Evolutionary conservation across 371 early-diverging fungal genomes (phyloP).

Genomic region (Mucor saturninus): DNA sequence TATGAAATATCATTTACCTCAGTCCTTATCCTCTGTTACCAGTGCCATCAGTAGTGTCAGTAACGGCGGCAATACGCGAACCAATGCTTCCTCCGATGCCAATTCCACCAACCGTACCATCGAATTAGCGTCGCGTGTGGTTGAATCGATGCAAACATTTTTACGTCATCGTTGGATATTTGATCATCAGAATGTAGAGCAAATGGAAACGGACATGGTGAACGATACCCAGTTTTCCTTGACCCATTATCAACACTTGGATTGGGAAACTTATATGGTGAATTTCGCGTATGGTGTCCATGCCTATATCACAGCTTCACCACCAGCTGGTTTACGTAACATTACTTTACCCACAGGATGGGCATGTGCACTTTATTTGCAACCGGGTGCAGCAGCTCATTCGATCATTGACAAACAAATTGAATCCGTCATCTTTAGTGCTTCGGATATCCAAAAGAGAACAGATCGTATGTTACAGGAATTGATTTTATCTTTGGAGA

Average conservation of each 20-base stretch:
- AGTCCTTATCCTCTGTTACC: slow-evolving; percentile 38
- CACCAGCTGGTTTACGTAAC: slow-evolving; percentile 35
- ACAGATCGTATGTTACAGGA: slow-evolving; percentile 49
- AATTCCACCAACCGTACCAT: slow-evolving; percentile 34
- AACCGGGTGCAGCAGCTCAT: slow-evolving; percentile 29
- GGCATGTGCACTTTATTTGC: slow-evolving; percentile 50
- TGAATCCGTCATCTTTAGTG: slow-evolving; percentile 49
- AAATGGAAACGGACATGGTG: slow-evolving; percentile 23
- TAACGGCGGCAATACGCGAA: background rate
- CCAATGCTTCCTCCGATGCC: slow-evolving; percentile 11
- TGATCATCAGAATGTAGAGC: slow-evolving; percentile 41
- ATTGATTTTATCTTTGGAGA: slow-evolving; percentile 42
- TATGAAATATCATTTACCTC: slow-evolving; percentile 44
- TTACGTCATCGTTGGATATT: slow-evolving; percentile 43
- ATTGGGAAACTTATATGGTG: slow-evolving; percentile 49
- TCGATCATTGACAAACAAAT: slow-evolving; percentile 48
- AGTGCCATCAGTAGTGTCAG: slow-evolving; percentile 22
- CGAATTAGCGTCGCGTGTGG: slow-evolving; percentile 39
- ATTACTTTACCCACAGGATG: slow-evolving; percentile 44
- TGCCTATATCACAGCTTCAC: slow-evolving; percentile 40
- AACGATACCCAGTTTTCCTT: slow-evolving; percentile 34
- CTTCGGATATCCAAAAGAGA: slow-evolving; percentile 52
- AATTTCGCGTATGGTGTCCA: slow-evolving; percentile 52
- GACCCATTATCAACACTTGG: slow-evolving; percentile 19
- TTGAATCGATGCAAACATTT: slow-evolving; percentile 47